Evolutionary conservation across 2,329 filamentous ascomycete genomes (phyloP), one percentile per base, ranked within the genome.

Genomic region (Lasiodiplodia gonubiensis): DNA sequence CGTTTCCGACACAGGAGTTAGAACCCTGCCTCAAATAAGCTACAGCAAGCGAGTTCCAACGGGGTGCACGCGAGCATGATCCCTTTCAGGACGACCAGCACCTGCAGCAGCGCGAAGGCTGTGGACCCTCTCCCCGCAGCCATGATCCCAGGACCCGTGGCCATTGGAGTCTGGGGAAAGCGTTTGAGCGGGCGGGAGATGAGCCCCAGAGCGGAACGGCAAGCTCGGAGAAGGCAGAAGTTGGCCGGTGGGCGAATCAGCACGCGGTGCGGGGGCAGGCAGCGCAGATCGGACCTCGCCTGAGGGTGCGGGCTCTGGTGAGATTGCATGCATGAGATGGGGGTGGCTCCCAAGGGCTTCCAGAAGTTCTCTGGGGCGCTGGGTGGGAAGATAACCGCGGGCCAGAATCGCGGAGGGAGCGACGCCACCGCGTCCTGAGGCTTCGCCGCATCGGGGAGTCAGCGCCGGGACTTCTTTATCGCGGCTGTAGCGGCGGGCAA

Each of bases 381-480:
- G 42, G 18, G 18, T 46, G 42, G 37, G 21, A n/a, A 63, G 59
- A 63, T 63, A 63, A 46, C 59, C 42, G 59, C 2, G 57, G 57
- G 57, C 57, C 57, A 61, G 57, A 61, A 63, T 46, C 46, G 59
- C 46, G 59, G 59, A 51, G 59, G n/a, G 37, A 25, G 46, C 59
- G 18, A 52, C 59, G 59, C 59, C 59, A 52, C 59, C 23, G 30
- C 46, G 30, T 25, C 23, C 37, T 30, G 46, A 11, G 16, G 16
- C 42, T 21, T 51, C 51, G 42, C 59, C 46, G 12, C 42, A 63
- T 63, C 59, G n/a, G 59, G 59, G 27, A 18, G 12, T 37, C 59
- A 63, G 59, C 59, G 42, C 59, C 59, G 59, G 46, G 30, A 37
- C 59, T 37, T 63, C 42, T 63, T 63, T 63, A 63, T 63, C 59